Base-by-base conservation (phyloP, 1,284 basidiomycete species). In the Rhodofomes roseus region DNA sequence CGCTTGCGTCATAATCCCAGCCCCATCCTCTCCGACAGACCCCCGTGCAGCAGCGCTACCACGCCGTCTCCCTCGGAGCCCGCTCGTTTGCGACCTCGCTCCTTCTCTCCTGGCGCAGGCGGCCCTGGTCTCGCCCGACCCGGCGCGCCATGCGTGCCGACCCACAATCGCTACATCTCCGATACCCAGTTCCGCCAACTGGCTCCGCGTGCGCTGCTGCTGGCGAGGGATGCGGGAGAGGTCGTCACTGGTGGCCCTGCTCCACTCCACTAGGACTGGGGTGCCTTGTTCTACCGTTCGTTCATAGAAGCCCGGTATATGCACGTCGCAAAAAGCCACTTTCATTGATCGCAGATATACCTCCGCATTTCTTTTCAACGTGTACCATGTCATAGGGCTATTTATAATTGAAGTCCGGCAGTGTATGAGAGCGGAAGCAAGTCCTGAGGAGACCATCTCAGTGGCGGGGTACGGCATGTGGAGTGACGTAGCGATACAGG, bases 91-190 rank as follows among this genome's bases (percentile, higher is more conserved):
- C 34, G 34, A 39, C 25, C 56, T 7, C 34, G 37, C 25, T 57
- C 54, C n/a, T 36, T 40, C 27, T 16, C 31, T 43, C 12, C 43
- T 50, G 54, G 54, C 50, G 59, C 59, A 52, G 37, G 55, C 25
- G 54, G 37, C 29, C 22, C 54, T 54, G 36, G 8, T 25, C 7
- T 29, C 9, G 22, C 41, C 59, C 59, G 46, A 60, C 59, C 56
- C 51, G 59, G 40, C 55, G 46, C 43, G 56, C 59, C 51, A 36
- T 25, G 58, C 54, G 50, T 56, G 59, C 40, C 46, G 16, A 27
- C 37, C 54, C 54, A 59, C 58, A 36, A 20, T 59, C 58, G 40
- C 55, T 59, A 37, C 48, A 34, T 11, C 31, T 34, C 22, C 43
- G 34, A 27, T 44, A 50, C 46, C 50, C 44, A 34, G 22, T 44